Evolutionary conservation across 495 filamentous ascomycete genomes (phyloP).

Genomic region (Opeltia flavorubescens): DNA sequence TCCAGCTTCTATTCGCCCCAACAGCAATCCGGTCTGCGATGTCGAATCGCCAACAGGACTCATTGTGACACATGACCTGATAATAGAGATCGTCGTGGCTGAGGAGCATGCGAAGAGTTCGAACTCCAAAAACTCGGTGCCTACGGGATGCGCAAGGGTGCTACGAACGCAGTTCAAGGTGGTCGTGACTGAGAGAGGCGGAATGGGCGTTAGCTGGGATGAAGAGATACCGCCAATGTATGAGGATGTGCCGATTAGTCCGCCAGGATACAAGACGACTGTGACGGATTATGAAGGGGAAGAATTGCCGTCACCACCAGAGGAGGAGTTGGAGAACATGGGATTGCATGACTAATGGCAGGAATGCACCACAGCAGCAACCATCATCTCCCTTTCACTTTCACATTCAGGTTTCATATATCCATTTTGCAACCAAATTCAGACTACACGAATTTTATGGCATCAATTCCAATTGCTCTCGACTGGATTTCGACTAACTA

Average conservation of each 20-base stretch:
- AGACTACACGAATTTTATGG: no score
- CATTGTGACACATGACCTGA: constrained; percentile 64
- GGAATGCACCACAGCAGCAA: no score
- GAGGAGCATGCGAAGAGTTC: constrained; percentile 74
- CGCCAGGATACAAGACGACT: constrained; percentile 54
- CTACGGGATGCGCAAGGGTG: constrained; percentile 82
- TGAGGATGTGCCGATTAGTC: constrained; percentile 80
- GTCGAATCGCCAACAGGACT: constrained; percentile 66
- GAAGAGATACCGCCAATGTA: constrained; percentile 92
- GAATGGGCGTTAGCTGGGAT: constrained; percentile 92
- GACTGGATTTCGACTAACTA: no score
- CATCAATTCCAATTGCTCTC: no score
- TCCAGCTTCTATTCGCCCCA: constrained; percentile 49
- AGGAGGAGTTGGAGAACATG: constrained; percentile 11
- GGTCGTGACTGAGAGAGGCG: constrained; percentile 65
- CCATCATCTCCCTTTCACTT: no score
- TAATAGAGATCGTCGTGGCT: constrained; percentile 86
- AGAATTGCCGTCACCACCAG: constrained; percentile 2
- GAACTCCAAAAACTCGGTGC: constrained; percentile 56
- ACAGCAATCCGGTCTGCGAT: constrained; percentile 58
- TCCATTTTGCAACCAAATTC: no score
- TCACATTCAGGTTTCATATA: no score
- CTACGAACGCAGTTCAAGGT: constrained; percentile 84
- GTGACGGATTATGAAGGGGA: constrained; percentile 25
- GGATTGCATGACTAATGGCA: no score